These are phyloP conservation scores for Russula foetens DNA, from an alignment of 768 basidiomycete species.

Conservation along the genomic window DNA sequence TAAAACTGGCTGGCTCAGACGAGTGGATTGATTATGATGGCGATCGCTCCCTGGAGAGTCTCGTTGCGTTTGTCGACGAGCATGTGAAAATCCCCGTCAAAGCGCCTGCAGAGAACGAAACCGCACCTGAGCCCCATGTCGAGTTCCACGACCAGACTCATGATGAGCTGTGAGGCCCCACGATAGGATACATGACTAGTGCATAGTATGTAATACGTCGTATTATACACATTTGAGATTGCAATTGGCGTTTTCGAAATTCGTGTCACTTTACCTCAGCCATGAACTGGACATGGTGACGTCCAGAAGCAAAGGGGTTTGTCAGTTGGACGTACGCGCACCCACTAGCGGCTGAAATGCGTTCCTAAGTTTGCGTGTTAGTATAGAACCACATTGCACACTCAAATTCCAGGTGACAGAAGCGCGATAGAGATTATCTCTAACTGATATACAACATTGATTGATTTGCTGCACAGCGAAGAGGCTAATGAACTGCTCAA, in stretches of 20 bases:
- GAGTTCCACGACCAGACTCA: constrained; percentile 19
- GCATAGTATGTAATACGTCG: not conserved
- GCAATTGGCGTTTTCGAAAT: too few relatives aligned
- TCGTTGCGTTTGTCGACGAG: constrained; percentile 78
- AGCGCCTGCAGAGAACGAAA: constrained; percentile 24
- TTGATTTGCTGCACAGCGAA: constrained; percentile 13
- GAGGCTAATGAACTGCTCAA: constrained; percentile 28
- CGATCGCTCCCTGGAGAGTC: constrained; percentile 78
- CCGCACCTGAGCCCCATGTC: constrained; percentile 24
- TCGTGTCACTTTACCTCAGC: not conserved
- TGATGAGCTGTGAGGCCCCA: constrained; percentile 18
- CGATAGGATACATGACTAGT: not conserved
- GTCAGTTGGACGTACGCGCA: too few relatives aligned
- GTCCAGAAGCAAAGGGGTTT: not conserved
- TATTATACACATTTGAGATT: not conserved
- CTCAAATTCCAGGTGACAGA: not conserved
- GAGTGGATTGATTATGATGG: constrained; percentile 94
- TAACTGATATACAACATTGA: constrained; percentile 10
- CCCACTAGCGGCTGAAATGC: not conserved
- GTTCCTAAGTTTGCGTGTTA: not conserved
- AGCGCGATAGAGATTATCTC: not conserved
- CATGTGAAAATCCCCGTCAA: constrained; percentile 68
- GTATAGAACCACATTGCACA: not conserved
- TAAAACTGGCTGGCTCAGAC: constrained; percentile 81
- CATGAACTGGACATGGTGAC: not conserved